Evolutionary conservation across 352 stramenopile species (phyloP), one percentile per base, ranked within the genome.

Genomic region (Globisporangium takayamanum): DNA sequence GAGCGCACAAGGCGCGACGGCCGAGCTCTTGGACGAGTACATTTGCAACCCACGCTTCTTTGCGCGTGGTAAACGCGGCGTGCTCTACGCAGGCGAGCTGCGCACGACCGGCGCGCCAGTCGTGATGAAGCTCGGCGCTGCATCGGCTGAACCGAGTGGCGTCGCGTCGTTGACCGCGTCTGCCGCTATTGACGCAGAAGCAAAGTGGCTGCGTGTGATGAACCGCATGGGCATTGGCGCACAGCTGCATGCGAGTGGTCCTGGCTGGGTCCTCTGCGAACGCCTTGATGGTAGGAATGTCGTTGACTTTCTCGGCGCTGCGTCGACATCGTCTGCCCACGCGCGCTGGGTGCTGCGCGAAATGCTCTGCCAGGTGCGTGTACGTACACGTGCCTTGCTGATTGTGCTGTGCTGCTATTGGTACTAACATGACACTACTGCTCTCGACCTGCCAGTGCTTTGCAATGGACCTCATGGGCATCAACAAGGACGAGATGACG

Each of bases 401-500:
- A 22, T 39, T 0, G 20, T 39, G 2, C 2, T 53, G 16, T 33
- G 15, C 18, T 45, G 6, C 50, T 61, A 26, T 25, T 3, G 37
- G 2, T 18, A 7, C 41, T 46, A 7, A 46, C 41, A 8, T 14
- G 41, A 16, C 18, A 46, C 41, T 46, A 2, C 41, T 20, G 41
- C 41, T 57, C n/a, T 26, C 46, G 50, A 16, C 10, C 2, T 15
- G 22, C 4, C 42, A 89, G 76, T 89, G 80, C 62, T 91, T 88
- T 63, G 74, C 70, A 22, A 71, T 91, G 67, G 81, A 89, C 66
- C 68, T 72, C 52, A 80, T 89, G 67, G 69, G 77, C 6, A 76
- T 89, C 48, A 91, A 89, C 66, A 91, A 91, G 66, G 81, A 85
- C 52, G 81, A 91, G 62, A 91, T 91, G 81, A 91, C 78, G 11